phyloP scores from a whole-genome alignment of 2,329 filamentous ascomycete genomes.

The Ophiostoma ips region DNA sequence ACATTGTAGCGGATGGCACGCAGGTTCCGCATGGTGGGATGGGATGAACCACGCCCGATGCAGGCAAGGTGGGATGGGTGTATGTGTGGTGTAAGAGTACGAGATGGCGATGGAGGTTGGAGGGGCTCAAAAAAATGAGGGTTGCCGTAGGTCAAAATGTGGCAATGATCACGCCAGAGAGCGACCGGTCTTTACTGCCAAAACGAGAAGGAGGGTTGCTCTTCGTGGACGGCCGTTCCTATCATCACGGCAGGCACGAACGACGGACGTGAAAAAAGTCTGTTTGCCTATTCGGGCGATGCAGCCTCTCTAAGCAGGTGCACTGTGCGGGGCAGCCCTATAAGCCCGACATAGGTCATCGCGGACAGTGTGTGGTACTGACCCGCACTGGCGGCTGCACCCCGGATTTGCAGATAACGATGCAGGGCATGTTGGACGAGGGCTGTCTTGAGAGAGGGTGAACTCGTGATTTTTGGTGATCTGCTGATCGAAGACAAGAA shows the following conservation, averaged over 20 bases:
- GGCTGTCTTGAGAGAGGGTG: too few relatives aligned
- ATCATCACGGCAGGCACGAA: conserved; percentile 1
- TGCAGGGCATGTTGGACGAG: too few relatives aligned
- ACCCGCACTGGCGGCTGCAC: too few relatives aligned
- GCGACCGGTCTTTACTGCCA: background rate
- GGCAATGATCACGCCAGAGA: background rate
- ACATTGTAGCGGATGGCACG: conserved; percentile 59
- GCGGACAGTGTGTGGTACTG: background rate
- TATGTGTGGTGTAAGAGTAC: background rate
- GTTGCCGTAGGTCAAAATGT: background rate
- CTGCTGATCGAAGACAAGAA: too few relatives aligned
- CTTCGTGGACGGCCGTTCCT: background rate
- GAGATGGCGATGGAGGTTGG: background rate
- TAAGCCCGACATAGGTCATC: too few relatives aligned
- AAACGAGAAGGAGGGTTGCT: background rate
- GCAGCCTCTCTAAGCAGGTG: background rate
- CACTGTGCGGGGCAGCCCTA: conserved; percentile 11
- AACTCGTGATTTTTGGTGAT: too few relatives aligned
- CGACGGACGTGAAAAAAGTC: conserved; percentile 8
- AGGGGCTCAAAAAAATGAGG: background rate
- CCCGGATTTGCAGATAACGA: too few relatives aligned
- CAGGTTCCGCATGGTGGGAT: conserved; percentile 64
- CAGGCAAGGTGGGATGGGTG: background rate
- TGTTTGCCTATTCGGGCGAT: conserved; percentile 8
- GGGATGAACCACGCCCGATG: background rate